Percentiles rank a stretch among this genome's conserved stretches.
These are phyloP conservation scores for Pythium volutum DNA, from an alignment of 352 stramenopile genomes.

Conservation along the genomic window DNA sequence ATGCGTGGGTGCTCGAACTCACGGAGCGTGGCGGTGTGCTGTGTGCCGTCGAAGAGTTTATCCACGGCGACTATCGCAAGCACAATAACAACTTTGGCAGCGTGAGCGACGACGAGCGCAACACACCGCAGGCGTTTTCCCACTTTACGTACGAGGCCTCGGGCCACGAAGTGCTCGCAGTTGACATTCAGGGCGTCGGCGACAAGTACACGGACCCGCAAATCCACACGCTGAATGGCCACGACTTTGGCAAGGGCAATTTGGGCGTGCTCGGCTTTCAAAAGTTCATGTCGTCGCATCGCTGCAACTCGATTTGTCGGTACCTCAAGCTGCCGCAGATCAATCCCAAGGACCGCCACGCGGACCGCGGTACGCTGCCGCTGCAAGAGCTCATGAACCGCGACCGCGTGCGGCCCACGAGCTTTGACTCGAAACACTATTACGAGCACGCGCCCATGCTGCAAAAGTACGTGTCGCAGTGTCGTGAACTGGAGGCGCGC, in stretches of 20 bases:
- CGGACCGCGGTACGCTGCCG: conserved; percentile 69
- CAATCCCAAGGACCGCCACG: conserved; percentile 76
- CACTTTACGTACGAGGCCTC: conserved; percentile 94
- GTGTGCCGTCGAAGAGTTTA: conserved; percentile 81
- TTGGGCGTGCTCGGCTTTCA: conserved; percentile 80
- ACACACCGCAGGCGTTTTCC: conserved; percentile 90
- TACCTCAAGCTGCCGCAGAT: conserved; percentile 81
- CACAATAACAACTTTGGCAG: conserved; percentile 90
- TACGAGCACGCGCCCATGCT: conserved; percentile 85
- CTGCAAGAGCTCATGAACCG: conserved; percentile 82
- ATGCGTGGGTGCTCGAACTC: conserved; percentile 81
- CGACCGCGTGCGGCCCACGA: conserved; percentile 60
- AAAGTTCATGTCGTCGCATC: conserved; percentile 85
- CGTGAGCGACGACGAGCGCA: conserved; percentile 81
- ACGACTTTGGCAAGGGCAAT: conserved; percentile 89
- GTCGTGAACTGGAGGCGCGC: conserved; percentile 44
- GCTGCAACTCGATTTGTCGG: conserved; percentile 87
- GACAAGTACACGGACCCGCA: conserved; percentile 96
- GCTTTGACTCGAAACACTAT: conserved; percentile 85
- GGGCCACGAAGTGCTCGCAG: conserved; percentile 89
- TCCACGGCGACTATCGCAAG: conserved; percentile 81
- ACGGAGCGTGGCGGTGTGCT: conserved; percentile 65
- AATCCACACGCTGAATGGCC: conserved; percentile 84
- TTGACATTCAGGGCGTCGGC: conserved; percentile 94
- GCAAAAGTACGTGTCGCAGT: conserved; percentile 82